These are phyloP conservation scores for Tarenaya hassleriana DNA, from an alignment of 345 rosid species.

Conservation along the genomic window DNA sequence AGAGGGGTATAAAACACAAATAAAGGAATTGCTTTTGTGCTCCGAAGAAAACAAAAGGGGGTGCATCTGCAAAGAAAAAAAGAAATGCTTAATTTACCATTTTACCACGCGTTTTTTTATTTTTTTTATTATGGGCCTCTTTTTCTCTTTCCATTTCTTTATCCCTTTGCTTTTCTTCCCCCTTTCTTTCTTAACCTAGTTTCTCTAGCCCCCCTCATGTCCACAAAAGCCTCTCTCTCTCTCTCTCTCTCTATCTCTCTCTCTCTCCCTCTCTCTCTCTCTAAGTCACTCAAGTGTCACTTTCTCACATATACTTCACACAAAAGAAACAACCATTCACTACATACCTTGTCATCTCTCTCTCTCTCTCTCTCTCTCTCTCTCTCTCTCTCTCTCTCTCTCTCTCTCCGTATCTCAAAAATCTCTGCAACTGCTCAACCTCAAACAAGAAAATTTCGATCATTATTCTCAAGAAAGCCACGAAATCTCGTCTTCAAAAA, in stretches of 20 bases:
- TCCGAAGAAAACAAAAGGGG: constrained; percentile 29
- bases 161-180: constrained; percentile 28
- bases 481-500: constrained; percentile 17
- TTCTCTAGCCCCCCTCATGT: constrained; percentile 53
- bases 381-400: constrained; percentile 20
- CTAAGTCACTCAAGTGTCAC: constrained; percentile 42
- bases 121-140: constrained; percentile 11
- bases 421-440: constrained; percentile 32
- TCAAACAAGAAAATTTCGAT: constrained; percentile 29
- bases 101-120: constrained; percentile 25
- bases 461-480: constrained; percentile 30
- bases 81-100: constrained; percentile 31
- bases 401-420: constrained; percentile 33
- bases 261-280: constrained; percentile 36
- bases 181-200: constrained; percentile 34
- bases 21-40: constrained; percentile 25
- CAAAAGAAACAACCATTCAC: constrained; percentile 37
- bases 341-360: constrained; percentile 34
- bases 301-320: constrained; percentile 39
- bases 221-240: constrained; percentile 37
- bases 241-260: constrained; percentile 23
- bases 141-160: constrained; percentile 4
- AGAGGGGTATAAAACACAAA: constrained; percentile 21
- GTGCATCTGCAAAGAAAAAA: constrained; percentile 38
- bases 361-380: constrained; percentile 20